phyloP scores from a whole-genome alignment of 208 protist species.

The Wallacemonas sp. region DNA sequence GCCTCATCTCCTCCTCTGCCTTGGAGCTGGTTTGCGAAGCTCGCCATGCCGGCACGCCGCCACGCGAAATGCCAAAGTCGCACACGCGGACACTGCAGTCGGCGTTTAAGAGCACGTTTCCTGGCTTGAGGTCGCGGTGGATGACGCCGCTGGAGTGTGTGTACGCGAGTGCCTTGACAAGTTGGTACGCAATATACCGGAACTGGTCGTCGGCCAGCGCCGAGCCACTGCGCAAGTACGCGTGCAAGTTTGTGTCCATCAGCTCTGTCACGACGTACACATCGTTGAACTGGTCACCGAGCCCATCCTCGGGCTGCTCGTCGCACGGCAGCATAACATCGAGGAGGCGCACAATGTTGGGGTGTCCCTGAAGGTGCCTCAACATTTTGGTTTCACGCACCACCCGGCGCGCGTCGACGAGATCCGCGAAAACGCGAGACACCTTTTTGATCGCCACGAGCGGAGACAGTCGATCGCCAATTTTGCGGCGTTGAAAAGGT shows the following conservation, averaged over 20 bases:
- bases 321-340: conserved; percentile 89
- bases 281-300: conserved; percentile 80
- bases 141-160: conserved; percentile 72
- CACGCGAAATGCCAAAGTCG: conserved; percentile 78
- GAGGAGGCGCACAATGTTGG: conserved; percentile 90
- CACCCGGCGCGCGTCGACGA: conserved; percentile 94
- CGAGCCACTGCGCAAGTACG: conserved; percentile 90
- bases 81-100: conserved; percentile 69
- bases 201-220: conserved; percentile 93
- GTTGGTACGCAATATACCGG: conserved; percentile 96
- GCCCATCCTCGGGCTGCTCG: conserved; percentile 16
- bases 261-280: conserved; percentile 77
- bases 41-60: conserved; percentile 25
- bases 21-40: not conserved
- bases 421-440: conserved; percentile 87
- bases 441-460: conserved; percentile 98
- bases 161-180: conserved; percentile 77
- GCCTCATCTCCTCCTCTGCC: conserved; percentile 10
- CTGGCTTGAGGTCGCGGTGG: conserved; percentile 84
- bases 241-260: conserved; percentile 96
- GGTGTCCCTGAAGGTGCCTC: conserved; percentile 84
- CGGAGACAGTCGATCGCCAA: conserved; percentile 27
- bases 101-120: conserved; percentile 73
- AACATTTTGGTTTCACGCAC: conserved; percentile 94
- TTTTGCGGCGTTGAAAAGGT: conserved; percentile 28